Evolutionary conservation across 177 flowering plant species (phyloP).

Genomic region (Vitis hybrid): DNA sequence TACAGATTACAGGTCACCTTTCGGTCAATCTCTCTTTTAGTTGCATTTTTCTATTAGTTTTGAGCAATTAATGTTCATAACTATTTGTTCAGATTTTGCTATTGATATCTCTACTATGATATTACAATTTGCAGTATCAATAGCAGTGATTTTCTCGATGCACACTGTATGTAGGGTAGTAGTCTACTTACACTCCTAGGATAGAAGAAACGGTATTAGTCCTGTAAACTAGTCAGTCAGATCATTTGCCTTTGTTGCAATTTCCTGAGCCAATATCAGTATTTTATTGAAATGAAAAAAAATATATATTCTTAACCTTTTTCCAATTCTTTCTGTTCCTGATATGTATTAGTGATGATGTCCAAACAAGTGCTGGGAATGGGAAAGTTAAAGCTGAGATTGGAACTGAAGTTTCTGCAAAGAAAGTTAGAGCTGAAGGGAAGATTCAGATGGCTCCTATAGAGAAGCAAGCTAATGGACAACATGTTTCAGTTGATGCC

Average conservation of each 20-base stretch:
- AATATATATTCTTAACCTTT: not conserved
- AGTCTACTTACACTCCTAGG: not conserved
- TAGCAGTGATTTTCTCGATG: not conserved
- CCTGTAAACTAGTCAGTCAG: not conserved
- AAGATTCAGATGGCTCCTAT: slow-evolving; percentile 17
- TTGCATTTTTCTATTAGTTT: not conserved
- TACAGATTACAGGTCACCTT: slow-evolving; percentile 41
- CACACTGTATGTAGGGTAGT: not conserved
- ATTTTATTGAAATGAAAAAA: not conserved
- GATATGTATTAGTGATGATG: slow-evolving; percentile 14
- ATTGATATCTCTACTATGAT: not conserved
- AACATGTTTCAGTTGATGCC: slow-evolving; percentile 24
- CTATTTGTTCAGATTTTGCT: not conserved
- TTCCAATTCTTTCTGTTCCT: not conserved
- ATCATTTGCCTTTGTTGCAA: not conserved
- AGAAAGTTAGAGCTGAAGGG: slow-evolving; percentile 43
- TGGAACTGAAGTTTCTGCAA: slow-evolving; percentile 28
- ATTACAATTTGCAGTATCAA: not conserved
- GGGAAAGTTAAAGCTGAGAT: slow-evolving; percentile 22
- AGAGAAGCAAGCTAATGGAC: slow-evolving; percentile 20
- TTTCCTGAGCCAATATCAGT: not conserved
- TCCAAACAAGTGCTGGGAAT: slow-evolving; percentile 22
- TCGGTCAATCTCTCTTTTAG: not conserved
- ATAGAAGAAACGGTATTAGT: not conserved
- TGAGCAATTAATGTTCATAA: slow-evolving; percentile 4